These are phyloP conservation scores for Yamadazyma endophytica DNA, from an alignment of 805 yeast genomes.

Conservation along the genomic window DNA sequence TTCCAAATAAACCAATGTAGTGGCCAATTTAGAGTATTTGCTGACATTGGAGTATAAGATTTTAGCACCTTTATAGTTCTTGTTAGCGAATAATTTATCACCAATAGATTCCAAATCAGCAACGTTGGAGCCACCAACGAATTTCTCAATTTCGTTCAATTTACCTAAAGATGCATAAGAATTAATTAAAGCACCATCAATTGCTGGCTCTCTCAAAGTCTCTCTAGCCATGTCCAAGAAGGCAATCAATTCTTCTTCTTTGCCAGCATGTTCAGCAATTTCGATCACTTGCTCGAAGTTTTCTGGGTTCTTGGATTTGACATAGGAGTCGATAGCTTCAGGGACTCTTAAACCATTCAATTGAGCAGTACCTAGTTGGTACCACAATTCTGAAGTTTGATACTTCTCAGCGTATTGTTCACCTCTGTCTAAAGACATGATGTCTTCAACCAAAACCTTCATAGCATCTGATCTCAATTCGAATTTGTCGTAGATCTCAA, in stretches of 20 bases:
- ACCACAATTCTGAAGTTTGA: conserved; percentile 85
- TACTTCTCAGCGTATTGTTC: conserved; percentile 88
- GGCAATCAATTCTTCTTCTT: conserved; percentile 86
- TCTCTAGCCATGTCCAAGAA: conserved; percentile 90
- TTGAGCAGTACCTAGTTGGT: conserved; percentile 93
- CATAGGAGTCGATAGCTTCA: conserved; percentile 88
- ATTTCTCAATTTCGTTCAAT: conserved; percentile 75
- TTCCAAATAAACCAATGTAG: conserved; percentile 87
- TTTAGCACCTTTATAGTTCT: conserved; percentile 91
- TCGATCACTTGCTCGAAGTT: conserved; percentile 91
- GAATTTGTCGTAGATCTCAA: conserved; percentile 83
- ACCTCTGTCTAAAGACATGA: conserved; percentile 93
- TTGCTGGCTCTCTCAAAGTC: conserved; percentile 81
- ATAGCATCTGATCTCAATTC: conserved; percentile 76
- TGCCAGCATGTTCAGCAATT: conserved; percentile 90
- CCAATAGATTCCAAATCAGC: conserved; percentile 92
- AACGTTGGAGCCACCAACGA: conserved; percentile 82
- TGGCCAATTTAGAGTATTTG: conserved; percentile 92
- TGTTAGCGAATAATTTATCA: conserved; percentile 77
- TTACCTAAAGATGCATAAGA: conserved; percentile 78
- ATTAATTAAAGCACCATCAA: conserved; percentile 89
- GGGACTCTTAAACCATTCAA: conserved; percentile 87
- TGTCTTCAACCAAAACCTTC: conserved; percentile 86
- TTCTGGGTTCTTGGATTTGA: conserved; percentile 86
- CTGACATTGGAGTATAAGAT: conserved; percentile 80